Percentiles rank a stretch among this genome's conserved stretches.
Conservation (phyloP, 1,284 basidiomycete genomes). For the Cryptococcus sp. region DNA sequence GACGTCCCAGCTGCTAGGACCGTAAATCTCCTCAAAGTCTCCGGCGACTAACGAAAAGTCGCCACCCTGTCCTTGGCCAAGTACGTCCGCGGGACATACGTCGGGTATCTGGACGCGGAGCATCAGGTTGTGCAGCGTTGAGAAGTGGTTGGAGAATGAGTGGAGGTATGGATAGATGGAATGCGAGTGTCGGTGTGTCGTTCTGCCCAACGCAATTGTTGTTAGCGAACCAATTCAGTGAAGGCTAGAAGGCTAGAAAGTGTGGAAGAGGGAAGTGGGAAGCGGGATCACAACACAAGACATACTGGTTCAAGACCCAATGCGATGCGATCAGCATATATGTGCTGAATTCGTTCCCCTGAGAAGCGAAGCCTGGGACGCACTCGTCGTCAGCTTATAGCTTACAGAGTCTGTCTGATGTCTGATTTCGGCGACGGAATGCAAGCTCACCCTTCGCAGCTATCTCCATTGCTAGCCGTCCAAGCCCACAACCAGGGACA, state of each 20-base stretch:
- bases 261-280: not conserved
- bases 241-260: not conserved
- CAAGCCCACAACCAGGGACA: slow-evolving; percentile 84
- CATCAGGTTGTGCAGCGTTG: slow-evolving; percentile 64
- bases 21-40: slow-evolving; percentile 92
- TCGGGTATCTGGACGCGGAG: slow-evolving; percentile 75
- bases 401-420: not conserved
- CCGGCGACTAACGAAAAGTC: slow-evolving; percentile 82
- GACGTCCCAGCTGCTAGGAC: slow-evolving; percentile 53
- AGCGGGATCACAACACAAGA: not conserved
- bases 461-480: slow-evolving; percentile 81
- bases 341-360: slow-evolving; percentile 92
- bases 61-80: slow-evolving; percentile 55
- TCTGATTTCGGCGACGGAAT: not conserved
- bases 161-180: slow-evolving; percentile 85
- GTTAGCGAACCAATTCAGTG: not conserved
- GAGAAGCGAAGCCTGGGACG: slow-evolving; percentile 71
- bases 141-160: slow-evolving; percentile 76
- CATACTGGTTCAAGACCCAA: slow-evolving; percentile 75
- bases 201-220: slow-evolving; percentile 56
- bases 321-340: slow-evolving; percentile 87
- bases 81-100: slow-evolving; percentile 72
- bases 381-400: slow-evolving; percentile 4
- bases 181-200: slow-evolving; percentile 66
- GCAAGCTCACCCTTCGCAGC: slow-evolving; percentile 67